phyloP scores from a whole-genome alignment of 2,329 filamentous ascomycete genomes.

The Ceratocystis diversiconidia region DNA sequence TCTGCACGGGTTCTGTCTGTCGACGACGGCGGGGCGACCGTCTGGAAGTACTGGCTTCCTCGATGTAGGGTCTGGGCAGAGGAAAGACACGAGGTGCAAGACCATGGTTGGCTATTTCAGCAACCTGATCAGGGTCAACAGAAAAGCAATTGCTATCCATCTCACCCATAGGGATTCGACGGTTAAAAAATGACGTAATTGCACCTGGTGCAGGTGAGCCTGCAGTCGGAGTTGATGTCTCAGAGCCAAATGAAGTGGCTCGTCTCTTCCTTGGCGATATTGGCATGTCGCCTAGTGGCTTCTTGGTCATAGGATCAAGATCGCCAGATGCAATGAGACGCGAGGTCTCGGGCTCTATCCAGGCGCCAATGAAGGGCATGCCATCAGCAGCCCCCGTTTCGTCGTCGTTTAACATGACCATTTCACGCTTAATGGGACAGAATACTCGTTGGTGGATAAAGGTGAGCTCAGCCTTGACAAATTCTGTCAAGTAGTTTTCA shows the following conservation, averaged over 20 bases:
- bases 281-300: conserved; percentile 34
- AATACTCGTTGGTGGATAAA: conserved; percentile 93
- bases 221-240: conserved; percentile 20
- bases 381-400: conserved; percentile 49
- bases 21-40: conserved; percentile 32
- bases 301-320: conserved; percentile 79
- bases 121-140: conserved; percentile 35
- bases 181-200: conserved; percentile 38
- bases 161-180: conserved; percentile 43
- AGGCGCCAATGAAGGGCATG: conserved; percentile 68
- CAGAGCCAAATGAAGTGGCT: conserved; percentile 10
- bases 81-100: conserved; percentile 43
- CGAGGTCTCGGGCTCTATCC: conserved; percentile 56
- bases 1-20: conserved; percentile 38
- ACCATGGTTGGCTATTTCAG: conserved; percentile 36
- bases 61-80: conserved; percentile 42
- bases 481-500: conserved; percentile 63
- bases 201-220: conserved; percentile 22
- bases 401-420: conserved; percentile 63
- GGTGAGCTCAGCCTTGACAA: conserved; percentile 76
- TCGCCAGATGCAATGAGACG: conserved; percentile 65
- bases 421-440: conserved; percentile 54
- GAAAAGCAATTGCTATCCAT: conserved; percentile 50
- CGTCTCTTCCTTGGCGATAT: conserved; percentile 24
- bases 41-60: conserved; percentile 23